These are phyloP conservation scores for Chaetomiaceae sp. DNA, from an alignment of 2,329 filamentous ascomycete species.

Conservation along the genomic window DNA sequence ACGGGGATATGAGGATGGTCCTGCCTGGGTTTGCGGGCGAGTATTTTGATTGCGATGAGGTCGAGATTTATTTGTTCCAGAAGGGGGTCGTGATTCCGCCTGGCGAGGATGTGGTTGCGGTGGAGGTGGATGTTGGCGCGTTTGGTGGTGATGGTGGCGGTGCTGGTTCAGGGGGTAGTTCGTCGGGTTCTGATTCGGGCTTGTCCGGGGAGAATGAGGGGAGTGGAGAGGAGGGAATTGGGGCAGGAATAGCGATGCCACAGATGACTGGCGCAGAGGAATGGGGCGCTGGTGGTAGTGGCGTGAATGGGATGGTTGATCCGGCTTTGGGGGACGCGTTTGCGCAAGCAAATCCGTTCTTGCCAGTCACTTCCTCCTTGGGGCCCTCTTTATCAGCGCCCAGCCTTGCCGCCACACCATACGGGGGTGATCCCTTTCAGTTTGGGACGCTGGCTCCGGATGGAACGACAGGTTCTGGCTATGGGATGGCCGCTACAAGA, in stretches of 20 bases:
- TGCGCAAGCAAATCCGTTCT: not conserved
- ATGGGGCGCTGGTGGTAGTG: not conserved
- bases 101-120: slow-evolving; percentile 54
- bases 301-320: not conserved
- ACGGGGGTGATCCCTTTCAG: not conserved
- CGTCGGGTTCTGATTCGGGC: not conserved
- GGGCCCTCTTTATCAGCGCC: not conserved
- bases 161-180: not conserved
- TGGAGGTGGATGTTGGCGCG: slow-evolving; percentile 46
- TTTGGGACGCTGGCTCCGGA: not conserved
- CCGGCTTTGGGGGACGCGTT: not conserved
- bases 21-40: slow-evolving; percentile 64
- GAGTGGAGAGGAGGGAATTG: not conserved
- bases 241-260: too few species aligned
- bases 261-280: not conserved
- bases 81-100: slow-evolving; percentile 60
- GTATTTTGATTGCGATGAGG: slow-evolving; percentile 73
- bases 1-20: slow-evolving; percentile 46
- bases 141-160: slow-evolving; percentile 27
- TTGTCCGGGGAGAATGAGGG: not conserved
- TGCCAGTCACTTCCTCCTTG: not conserved
- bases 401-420: not conserved
- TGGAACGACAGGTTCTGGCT: not conserved
- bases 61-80: slow-evolving; percentile 65
- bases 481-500: not conserved